Percentiles rank a stretch among this genome's conserved stretches.
Conservation (phyloP, 768 basidiomycete species). For the Jaapia argillacea region DNA sequence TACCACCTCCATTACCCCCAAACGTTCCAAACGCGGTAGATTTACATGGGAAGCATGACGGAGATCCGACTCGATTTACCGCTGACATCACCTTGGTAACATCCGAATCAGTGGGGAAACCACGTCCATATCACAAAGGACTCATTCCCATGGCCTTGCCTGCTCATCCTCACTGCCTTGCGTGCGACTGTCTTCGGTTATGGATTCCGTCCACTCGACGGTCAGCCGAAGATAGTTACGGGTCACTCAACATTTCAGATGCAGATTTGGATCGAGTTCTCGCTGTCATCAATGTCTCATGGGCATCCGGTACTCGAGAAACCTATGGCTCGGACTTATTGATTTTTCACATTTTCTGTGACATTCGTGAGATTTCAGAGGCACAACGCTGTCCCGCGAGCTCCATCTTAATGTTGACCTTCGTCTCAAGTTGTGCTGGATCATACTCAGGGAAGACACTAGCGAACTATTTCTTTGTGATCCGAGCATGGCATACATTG, state of each 20-base stretch:
- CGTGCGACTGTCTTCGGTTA: slow-evolving; percentile 2
- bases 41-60: too few relatives aligned
- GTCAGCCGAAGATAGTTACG: too few relatives aligned
- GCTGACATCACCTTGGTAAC: neutral
- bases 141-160: too few relatives aligned
- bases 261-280: too few relatives aligned
- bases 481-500: slow-evolving; percentile 37
- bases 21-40: too few relatives aligned
- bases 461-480: slow-evolving; percentile 24
- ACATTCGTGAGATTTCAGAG: slow-evolving; percentile 21
- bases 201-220: slow-evolving; percentile 3
- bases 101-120: too few relatives aligned
- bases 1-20: neutral
- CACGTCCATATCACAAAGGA: too few relatives aligned
- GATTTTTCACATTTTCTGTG: slow-evolving; percentile 30
- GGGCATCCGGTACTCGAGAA: slow-evolving; percentile 21
- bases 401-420: slow-evolving; percentile 13
- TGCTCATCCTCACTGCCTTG: slow-evolving; percentile 7
- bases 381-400: slow-evolving; percentile 17
- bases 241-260: too few relatives aligned
- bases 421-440: slow-evolving; percentile 14
- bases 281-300: too few relatives aligned
- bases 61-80: neutral
- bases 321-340: slow-evolving; percentile 29
- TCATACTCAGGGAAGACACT: slow-evolving; percentile 22